Evolutionary conservation across 495 filamentous ascomycete species (phyloP).

Genomic region (Trichoderma virens): DNA sequence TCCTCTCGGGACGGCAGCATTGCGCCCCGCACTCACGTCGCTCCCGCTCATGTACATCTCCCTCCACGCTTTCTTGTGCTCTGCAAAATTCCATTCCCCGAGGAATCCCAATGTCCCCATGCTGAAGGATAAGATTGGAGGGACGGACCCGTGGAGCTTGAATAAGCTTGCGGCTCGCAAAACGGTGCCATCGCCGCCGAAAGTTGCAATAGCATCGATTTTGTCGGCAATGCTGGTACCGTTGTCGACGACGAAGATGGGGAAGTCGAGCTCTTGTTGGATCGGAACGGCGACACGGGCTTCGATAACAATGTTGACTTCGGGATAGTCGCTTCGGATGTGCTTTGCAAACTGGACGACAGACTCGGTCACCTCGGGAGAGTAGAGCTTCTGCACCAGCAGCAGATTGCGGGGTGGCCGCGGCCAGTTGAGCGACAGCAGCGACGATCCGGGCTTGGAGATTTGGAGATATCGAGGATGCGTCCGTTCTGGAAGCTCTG

Average conservation of each 20-base stretch:
- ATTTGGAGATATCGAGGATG: slow-evolving; percentile 42
- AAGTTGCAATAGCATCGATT: slow-evolving; percentile 76
- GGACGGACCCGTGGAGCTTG: slow-evolving; percentile 69
- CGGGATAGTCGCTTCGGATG: slow-evolving; percentile 69
- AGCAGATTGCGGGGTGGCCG: slow-evolving; percentile 81
- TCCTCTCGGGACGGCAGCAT: slow-evolving; percentile 26
- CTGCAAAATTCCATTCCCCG: slow-evolving; percentile 90
- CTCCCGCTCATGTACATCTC: slow-evolving; percentile 92
- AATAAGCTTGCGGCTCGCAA: slow-evolving; percentile 87
- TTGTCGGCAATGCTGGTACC: slow-evolving; percentile 44
- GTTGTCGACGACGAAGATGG: slow-evolving; percentile 57
- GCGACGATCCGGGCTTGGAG: slow-evolving; percentile 34
- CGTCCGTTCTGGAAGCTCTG: slow-evolving; percentile 46
- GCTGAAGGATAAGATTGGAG: slow-evolving; percentile 89
- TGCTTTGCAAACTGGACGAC: slow-evolving; percentile 78
- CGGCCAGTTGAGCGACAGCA: slow-evolving; percentile 84
- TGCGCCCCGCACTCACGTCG: slow-evolving; percentile 39
- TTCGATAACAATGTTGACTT: slow-evolving; percentile 76
- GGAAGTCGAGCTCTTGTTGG: slow-evolving; percentile 66
- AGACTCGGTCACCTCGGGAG: slow-evolving; percentile 59
- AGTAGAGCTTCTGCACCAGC: slow-evolving; percentile 77
- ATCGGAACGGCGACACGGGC: slow-evolving; percentile 61
- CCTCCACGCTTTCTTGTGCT: slow-evolving; percentile 82
- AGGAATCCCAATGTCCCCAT: slow-evolving; percentile 95
- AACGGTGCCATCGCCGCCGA: slow-evolving; percentile 95